Conservation (phyloP, 257 asterid genomes). For the Agastache rugosa region DNA sequence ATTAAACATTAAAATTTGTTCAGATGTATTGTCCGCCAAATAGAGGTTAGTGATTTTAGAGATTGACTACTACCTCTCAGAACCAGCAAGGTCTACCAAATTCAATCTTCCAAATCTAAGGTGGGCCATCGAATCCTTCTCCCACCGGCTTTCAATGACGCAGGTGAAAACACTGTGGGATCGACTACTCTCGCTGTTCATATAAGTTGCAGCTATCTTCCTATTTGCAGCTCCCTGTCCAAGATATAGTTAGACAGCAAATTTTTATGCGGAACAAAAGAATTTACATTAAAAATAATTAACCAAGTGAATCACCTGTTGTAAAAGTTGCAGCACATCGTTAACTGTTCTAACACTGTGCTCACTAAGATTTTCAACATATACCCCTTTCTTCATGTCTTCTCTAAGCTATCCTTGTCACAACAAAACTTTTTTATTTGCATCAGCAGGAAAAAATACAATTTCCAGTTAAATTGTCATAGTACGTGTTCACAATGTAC, state of each 20-base stretch:
- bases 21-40: slow-evolving; percentile 24
- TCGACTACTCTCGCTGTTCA: slow-evolving; percentile 91
- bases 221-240: slow-evolving; percentile 85
- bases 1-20: slow-evolving; percentile 35
- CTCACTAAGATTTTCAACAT: slow-evolving; percentile 85
- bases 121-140: slow-evolving; percentile 81
- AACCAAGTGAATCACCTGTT: slow-evolving; percentile 63
- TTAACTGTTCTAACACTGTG: slow-evolving; percentile 63
- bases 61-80: slow-evolving; percentile 70
- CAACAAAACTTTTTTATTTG: background rate
- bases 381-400: slow-evolving; percentile 83
- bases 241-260: slow-evolving; percentile 40
- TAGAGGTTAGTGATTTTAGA: slow-evolving; percentile 22
- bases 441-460: slow-evolving; percentile 15
- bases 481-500: background rate
- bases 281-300: slow-evolving; percentile 31
- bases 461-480: slow-evolving; percentile 11
- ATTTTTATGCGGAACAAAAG: slow-evolving; percentile 5
- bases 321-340: slow-evolving; percentile 70
- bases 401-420: slow-evolving; percentile 69
- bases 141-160: slow-evolving; percentile 80
- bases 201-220: slow-evolving; percentile 79
- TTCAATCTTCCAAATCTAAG: slow-evolving; percentile 82
- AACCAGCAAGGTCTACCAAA: slow-evolving; percentile 90
- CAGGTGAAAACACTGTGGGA: slow-evolving; percentile 95